Conservation (phyloP, 257 asterid genomes). For the Fraxinus quadrangulata region DNA sequence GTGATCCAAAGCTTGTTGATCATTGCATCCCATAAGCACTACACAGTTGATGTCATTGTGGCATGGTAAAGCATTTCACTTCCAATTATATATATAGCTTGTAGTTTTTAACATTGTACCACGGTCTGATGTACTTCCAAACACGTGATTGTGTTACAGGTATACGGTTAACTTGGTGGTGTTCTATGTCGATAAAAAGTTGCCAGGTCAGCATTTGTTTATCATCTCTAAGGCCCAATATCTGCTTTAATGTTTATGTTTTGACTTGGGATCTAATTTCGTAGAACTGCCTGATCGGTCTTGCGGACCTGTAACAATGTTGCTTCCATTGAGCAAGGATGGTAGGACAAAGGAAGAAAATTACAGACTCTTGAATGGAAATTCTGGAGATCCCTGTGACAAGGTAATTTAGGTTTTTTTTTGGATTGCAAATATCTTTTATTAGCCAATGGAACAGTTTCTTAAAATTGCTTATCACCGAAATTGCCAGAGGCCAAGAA, state of each 20-base stretch:
- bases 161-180: slow-evolving; percentile 93
- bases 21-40: slow-evolving; percentile 92
- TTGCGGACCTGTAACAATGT: slow-evolving; percentile 44
- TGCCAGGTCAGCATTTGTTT: slow-evolving; percentile 62
- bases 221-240: not conserved
- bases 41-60: slow-evolving; percentile 89
- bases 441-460: not conserved
- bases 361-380: slow-evolving; percentile 77
- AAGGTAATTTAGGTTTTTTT: slow-evolving; percentile 47
- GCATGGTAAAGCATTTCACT: slow-evolving; percentile 68
- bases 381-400: slow-evolving; percentile 69
- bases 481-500: slow-evolving; percentile 72
- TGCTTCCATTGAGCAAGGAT: slow-evolving; percentile 82
- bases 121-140: not conserved
- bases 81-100: not conserved
- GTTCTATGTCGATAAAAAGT: slow-evolving; percentile 80
- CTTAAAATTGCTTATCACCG: slow-evolving; percentile 15
- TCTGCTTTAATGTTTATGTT: not conserved
- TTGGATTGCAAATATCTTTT: not conserved
- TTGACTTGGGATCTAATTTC: slow-evolving; percentile 10
- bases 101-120: not conserved
- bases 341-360: slow-evolving; percentile 69
- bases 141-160: slow-evolving; percentile 44
- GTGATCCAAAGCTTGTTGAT: slow-evolving; percentile 87
- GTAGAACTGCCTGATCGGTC: slow-evolving; percentile 91